Base-by-base conservation (phyloP, 163 green algal genomes). In the Scenedesmus sp. region DNA sequence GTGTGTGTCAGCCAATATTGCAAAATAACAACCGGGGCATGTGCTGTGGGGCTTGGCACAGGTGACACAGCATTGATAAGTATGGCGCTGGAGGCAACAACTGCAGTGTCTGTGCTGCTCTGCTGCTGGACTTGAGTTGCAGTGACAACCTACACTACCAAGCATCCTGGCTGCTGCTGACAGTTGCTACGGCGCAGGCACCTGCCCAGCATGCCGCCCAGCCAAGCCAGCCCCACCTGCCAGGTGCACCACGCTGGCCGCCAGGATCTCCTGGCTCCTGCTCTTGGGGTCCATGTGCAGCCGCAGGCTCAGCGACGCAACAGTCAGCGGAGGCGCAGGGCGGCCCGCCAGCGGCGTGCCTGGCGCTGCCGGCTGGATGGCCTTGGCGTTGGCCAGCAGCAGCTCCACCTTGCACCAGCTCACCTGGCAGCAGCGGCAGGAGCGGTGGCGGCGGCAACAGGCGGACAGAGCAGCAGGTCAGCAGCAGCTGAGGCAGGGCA, bases 331-430 rank as follows among this genome's bases (percentile, higher is more conserved):
- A 7, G 98, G 98, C 2, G 95, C 26, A 15, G 91, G 82, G 7
- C 92, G 89, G n/a, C 60, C 67, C 9, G 87, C 62, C 67, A 96
- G 73, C 54, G 62, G 56, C 10, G 70, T 84, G 52, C 86, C 86
- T 60, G 90, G 10, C 15, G 84, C 57, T 91, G 89, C 88, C 46
- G 91, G 67, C 8, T 83, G 60, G 26, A 99, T 55, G 9, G 54
- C 64, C 96, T 99, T 99, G 92, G 95, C 91, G 10, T 86, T 91
- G 12, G 92, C 84, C 55, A 99, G 82, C 77, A 96, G 93, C 90
- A 99, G 94, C 93, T 99, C 97, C 82, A 98, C 90, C 91, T 97
- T 98, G 95, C 98, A 99, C 96, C 98, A 99, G 81, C 95, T 99
- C 76, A 98, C 92, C 96, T 99, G 95, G 23, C 74, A 0, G 89